Evolutionary conservation across 495 filamentous ascomycete species (phyloP).

Genomic region (Aspergillus incahuasiensis): DNA sequence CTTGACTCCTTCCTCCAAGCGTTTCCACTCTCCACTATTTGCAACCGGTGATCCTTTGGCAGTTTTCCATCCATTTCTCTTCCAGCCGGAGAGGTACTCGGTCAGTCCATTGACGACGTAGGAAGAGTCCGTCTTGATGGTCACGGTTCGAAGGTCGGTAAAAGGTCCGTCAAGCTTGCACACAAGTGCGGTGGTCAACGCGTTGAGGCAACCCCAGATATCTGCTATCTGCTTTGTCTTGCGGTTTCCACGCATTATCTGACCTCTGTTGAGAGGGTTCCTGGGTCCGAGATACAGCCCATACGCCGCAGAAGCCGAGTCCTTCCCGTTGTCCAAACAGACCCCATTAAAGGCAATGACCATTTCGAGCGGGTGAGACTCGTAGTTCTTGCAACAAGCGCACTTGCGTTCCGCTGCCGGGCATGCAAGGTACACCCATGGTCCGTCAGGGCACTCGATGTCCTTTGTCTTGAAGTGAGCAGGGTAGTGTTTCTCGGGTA

Average conservation of each 20-base stretch:
- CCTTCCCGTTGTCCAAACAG: background rate
- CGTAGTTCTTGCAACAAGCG: background rate
- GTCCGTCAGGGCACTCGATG: background rate
- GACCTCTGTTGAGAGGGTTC: background rate
- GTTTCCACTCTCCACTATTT: background rate
- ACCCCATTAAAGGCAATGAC: background rate
- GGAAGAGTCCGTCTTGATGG: background rate
- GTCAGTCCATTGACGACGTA: background rate
- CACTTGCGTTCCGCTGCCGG: background rate
- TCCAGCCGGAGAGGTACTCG: slow-evolving; percentile 1
- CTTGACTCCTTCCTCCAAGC: too few species aligned
- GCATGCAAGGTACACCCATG: background rate
- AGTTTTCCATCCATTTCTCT: slow-evolving; percentile 4
- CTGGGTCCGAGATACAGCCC: background rate
- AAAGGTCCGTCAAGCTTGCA: too few species aligned
- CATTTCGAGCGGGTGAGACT: background rate
- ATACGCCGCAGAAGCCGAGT: background rate
- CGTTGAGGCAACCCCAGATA: too few species aligned
- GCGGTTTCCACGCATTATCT: too few species aligned
- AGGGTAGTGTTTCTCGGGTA: background rate
- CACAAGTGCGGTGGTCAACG: too few species aligned
- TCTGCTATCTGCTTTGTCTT: too few species aligned
- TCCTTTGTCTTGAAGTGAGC: background rate
- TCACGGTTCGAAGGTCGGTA: background rate
- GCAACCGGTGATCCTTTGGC: background rate